Evolutionary conservation across 2,329 filamentous ascomycete genomes (phyloP).

Genomic region (Diaporthe eres): DNA sequence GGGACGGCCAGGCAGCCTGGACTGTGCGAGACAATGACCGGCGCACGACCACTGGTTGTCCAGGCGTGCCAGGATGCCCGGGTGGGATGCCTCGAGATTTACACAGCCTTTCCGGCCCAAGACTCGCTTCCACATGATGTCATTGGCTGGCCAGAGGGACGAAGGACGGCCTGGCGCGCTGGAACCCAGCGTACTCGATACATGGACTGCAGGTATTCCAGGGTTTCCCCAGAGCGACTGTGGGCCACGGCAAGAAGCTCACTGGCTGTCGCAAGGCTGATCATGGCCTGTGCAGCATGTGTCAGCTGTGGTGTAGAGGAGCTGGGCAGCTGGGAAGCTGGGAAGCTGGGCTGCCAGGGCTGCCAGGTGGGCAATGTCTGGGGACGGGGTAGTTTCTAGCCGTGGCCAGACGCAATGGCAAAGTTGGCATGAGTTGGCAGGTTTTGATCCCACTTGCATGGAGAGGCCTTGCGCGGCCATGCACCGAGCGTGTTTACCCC

Average conservation of each 20-base stretch:
- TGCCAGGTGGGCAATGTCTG: background rate
- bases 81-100: conserved; percentile 39
- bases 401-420: conserved; percentile 4
- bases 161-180: conserved; percentile 28
- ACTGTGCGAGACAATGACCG: conserved; percentile 17
- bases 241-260: conserved; percentile 18
- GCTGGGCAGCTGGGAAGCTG: conserved; percentile 1
- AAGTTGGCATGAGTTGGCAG: conserved; percentile 40
- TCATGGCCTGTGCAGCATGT: conserved; percentile 26
- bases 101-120: conserved; percentile 36
- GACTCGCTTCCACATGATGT: conserved; percentile 45
- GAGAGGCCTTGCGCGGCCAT: conserved; percentile 24
- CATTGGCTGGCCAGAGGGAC: conserved; percentile 42
- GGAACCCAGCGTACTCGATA: conserved; percentile 28
- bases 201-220: conserved; percentile 15
- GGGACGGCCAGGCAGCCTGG: conserved; percentile 7
- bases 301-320: conserved; percentile 25
- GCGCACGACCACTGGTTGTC: background rate
- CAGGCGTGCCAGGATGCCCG: conserved; percentile 20
- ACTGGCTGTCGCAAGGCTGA: conserved; percentile 21
- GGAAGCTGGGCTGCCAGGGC: too few species aligned
- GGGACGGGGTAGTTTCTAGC: background rate
- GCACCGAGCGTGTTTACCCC: background rate
- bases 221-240: conserved; percentile 24
- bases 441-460: conserved; percentile 18